These are phyloP conservation scores for Wickerhamiella qilinensis DNA, from an alignment of 805 yeast species.

Conservation along the genomic window DNA sequence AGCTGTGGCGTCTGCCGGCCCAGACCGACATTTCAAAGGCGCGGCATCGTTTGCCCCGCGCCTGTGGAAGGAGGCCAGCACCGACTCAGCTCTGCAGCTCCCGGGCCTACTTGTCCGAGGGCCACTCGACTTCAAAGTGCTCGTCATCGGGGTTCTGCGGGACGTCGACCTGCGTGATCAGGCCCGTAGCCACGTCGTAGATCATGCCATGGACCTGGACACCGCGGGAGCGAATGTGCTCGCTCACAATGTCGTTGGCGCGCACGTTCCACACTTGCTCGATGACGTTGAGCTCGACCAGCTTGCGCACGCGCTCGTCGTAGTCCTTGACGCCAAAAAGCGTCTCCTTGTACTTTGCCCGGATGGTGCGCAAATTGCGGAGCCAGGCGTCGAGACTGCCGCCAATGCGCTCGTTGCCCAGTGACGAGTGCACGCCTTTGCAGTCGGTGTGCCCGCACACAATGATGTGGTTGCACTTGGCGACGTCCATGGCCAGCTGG, in stretches of 20 bases:
- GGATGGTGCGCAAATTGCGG: constrained; percentile 44
- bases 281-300: constrained; percentile 63
- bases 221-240: constrained; percentile 44
- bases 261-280: constrained; percentile 52
- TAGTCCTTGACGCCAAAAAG: constrained; percentile 36
- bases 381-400: constrained; percentile 62
- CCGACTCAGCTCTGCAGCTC: too few relatives aligned
- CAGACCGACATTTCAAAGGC: too few relatives aligned
- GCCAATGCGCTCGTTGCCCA: constrained; percentile 47
- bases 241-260: constrained; percentile 47
- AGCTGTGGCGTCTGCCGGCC: too few relatives aligned
- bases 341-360: constrained; percentile 39
- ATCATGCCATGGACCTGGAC: constrained; percentile 71
- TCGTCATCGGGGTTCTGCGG: constrained; percentile 19
- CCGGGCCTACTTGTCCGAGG: neutral
- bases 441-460: constrained; percentile 93
- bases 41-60: too few relatives aligned
- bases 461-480: constrained; percentile 64
- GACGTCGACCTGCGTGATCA: constrained; percentile 31
- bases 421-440: constrained; percentile 78
- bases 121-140: constrained; percentile 9
- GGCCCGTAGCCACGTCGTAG: constrained; percentile 70
- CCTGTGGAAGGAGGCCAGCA: too few relatives aligned
- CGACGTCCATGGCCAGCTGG: constrained; percentile 74
- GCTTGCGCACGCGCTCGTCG: constrained; percentile 37